Evolutionary conservation across 768 basidiomycete genomes (phyloP).

Genomic region (Boletus reticuloceps): DNA sequence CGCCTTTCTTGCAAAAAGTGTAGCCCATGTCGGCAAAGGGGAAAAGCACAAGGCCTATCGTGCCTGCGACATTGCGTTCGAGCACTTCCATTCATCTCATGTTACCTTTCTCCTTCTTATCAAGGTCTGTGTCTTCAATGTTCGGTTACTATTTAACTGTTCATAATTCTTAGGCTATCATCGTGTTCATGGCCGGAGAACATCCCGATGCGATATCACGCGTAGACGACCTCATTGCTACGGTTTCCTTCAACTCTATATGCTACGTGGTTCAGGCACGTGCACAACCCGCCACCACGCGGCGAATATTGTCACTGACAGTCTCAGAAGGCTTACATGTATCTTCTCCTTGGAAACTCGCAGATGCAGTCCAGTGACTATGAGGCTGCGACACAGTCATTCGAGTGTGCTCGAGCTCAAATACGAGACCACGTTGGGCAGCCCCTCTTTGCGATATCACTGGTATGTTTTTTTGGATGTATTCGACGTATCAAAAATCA

Average conservation of each 20-base stretch:
- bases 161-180: background rate
- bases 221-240: background rate
- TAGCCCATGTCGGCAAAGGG: background rate
- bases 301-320: background rate
- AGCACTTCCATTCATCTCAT: background rate
- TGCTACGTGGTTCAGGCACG: background rate
- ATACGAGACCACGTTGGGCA: background rate
- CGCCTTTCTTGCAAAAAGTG: background rate
- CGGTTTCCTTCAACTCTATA: background rate
- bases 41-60: background rate
- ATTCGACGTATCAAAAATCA: background rate
- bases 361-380: background rate
- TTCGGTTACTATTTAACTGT: background rate
- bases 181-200: background rate
- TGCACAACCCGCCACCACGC: background rate
- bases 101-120: background rate
- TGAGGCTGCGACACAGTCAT: background rate
- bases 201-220: background rate
- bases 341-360: background rate
- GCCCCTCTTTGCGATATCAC: background rate
- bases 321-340: background rate
- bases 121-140: background rate
- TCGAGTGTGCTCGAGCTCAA: background rate
- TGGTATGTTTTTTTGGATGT: background rate
- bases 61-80: background rate